Evolutionary conservation across 73 alveolate genomes (phyloP).

Genomic region (Effrenium voratum): DNA sequence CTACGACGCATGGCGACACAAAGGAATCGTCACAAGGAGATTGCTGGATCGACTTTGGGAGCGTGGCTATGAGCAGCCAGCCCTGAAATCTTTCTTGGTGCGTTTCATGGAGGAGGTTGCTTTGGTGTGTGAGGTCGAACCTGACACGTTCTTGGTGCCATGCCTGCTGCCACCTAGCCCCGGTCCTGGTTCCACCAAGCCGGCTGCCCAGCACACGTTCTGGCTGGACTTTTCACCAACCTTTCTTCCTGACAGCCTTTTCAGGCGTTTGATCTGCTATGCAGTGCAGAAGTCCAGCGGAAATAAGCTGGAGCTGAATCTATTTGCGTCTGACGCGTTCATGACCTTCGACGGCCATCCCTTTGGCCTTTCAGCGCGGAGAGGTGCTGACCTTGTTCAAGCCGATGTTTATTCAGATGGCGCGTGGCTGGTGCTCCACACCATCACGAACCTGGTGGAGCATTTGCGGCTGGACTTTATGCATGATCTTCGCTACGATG

Average conservation of each 20-base stretch:
- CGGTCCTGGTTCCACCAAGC: not conserved
- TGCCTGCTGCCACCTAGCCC: slow-evolving; percentile 18
- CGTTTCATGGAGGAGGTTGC: slow-evolving; percentile 79
- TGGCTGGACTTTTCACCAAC: slow-evolving; percentile 22
- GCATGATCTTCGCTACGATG: slow-evolving; percentile 58
- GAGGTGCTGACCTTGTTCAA: not conserved
- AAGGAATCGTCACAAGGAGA: slow-evolving; percentile 19
- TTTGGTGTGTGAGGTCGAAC: slow-evolving; percentile 3
- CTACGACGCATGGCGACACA: slow-evolving; percentile 58
- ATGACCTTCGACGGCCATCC: slow-evolving; percentile 54
- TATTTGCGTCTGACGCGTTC: slow-evolving; percentile 19
- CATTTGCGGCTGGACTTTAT: slow-evolving; percentile 71
- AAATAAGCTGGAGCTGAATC: not conserved
- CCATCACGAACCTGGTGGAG: slow-evolving; percentile 64
- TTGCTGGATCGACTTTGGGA: slow-evolving; percentile 82
- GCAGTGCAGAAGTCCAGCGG: slow-evolving; percentile 63
- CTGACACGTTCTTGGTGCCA: slow-evolving; percentile 53
- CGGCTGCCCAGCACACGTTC: not conserved
- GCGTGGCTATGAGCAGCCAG: slow-evolving; percentile 11
- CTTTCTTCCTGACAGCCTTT: slow-evolving; percentile 54
- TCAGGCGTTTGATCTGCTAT: slow-evolving; percentile 62
- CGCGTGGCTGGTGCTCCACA: slow-evolving; percentile 68
- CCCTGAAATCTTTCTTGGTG: slow-evolving; percentile 23
- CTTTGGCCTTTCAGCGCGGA: not conserved
- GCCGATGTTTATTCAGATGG: not conserved